phyloP scores from a whole-genome alignment of 1,284 basidiomycete species.

The Takashimella koratensis region DNA sequence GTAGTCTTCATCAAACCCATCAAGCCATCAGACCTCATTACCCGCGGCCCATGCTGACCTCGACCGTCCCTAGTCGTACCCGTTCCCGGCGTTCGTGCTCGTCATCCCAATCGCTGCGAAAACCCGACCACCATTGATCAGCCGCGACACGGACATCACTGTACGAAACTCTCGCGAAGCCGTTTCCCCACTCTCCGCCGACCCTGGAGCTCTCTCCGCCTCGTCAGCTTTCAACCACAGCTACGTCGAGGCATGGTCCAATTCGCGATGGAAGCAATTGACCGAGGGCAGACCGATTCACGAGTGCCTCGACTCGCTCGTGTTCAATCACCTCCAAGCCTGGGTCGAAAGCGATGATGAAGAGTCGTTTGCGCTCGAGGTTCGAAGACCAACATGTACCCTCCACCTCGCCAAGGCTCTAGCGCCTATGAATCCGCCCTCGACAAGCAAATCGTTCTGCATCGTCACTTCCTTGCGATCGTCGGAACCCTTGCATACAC shows the following conservation, averaged over 20 bases:
- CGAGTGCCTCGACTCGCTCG: conserved; percentile 18
- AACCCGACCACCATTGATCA: conserved; percentile 19
- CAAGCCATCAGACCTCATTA: too few species aligned
- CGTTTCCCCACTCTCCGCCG: conserved; percentile 16
- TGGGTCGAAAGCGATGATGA: conserved; percentile 29
- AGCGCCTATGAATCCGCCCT: conserved; percentile 24
- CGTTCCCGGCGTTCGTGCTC: conserved; percentile 33
- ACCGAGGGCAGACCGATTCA: conserved; percentile 18
- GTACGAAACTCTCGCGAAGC: conserved; percentile 21
- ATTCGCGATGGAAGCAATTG: conserved; percentile 24
- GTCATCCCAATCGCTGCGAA: conserved; percentile 9
- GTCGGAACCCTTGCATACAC: not conserved
- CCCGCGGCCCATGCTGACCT: too few species aligned
- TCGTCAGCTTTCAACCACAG: not conserved
- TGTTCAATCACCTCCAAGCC: conserved; percentile 18
- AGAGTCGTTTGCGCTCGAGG: conserved; percentile 11
- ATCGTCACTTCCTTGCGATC: conserved; percentile 20
- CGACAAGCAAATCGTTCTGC: conserved; percentile 21
- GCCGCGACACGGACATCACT: conserved; percentile 37
- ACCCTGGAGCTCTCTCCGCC: conserved; percentile 3
- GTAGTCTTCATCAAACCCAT: too few species aligned
- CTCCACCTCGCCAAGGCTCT: conserved; percentile 22
- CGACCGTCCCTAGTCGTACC: conserved; percentile 38
- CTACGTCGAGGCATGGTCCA: conserved; percentile 20
- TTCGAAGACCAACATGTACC: conserved; percentile 7